phyloP scores from a whole-genome alignment of 2,329 filamentous ascomycete species.

The Blastomyces parvus region DNA sequence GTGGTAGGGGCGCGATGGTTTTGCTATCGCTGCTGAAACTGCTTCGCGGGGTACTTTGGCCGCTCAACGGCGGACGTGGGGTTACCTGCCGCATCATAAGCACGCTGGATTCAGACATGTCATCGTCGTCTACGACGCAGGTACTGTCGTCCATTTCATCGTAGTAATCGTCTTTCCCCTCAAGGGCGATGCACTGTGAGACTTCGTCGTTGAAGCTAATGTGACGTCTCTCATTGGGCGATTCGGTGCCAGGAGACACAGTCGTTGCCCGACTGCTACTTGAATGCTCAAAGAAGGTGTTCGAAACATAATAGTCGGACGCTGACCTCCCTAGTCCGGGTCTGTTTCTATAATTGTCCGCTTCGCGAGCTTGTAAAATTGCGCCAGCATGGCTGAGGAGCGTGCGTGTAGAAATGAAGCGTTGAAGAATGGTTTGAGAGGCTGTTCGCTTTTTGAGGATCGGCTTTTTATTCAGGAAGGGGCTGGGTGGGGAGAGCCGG shows the following conservation, averaged over 20 bases:
- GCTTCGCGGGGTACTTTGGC: constrained; percentile 46
- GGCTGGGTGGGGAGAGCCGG: constrained; percentile 52
- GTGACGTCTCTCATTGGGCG: constrained; percentile 59
- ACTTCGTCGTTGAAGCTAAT: constrained; percentile 97
- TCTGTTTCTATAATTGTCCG: constrained; percentile 45
- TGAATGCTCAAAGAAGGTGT: constrained; percentile 48
- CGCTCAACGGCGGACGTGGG: constrained; percentile 42
- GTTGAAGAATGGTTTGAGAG: constrained; percentile 88
- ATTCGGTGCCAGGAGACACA: constrained; percentile 61
- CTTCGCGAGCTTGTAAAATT: constrained; percentile 73
- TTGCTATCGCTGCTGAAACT: constrained; percentile 58
- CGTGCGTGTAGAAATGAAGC: constrained; percentile 78
- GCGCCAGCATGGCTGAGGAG: constrained; percentile 82
- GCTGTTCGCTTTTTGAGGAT: constrained; percentile 95
- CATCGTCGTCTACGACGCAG: constrained; percentile 33
- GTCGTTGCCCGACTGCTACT: constrained; percentile 54
- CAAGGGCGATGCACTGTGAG: constrained; percentile 88
- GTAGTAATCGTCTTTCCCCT: constrained; percentile 51
- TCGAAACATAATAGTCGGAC: constrained; percentile 59
- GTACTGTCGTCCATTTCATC: constrained; percentile 16
- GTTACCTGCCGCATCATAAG: constrained; percentile 70
- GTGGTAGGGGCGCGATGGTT: constrained; percentile 78
- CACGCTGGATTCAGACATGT: constrained; percentile 64
- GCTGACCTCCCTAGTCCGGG: constrained; percentile 50
- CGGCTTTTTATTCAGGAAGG: constrained; percentile 66